A percentile compares a stretch with the other conserved stretches of the same genome.
Evolutionary conservation across 2,329 filamentous ascomycete species (phyloP).

Genomic region (Neocucurbitaria cava): DNA sequence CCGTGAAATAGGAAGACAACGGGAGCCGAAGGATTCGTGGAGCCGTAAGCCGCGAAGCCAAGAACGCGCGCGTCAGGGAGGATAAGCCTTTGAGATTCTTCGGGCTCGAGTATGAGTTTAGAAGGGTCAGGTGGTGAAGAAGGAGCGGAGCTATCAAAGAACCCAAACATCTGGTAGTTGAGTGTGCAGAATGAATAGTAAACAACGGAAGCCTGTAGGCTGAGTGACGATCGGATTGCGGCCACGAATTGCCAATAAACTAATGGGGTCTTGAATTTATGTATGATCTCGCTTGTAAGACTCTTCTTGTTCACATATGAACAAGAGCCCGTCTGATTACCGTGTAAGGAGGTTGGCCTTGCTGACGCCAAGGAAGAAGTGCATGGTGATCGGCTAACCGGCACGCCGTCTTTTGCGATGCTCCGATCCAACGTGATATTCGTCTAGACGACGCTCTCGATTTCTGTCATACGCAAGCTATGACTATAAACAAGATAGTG

Average conservation of each 20-base stretch:
- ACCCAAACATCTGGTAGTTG: slow-evolving; percentile 16
- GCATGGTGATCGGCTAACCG: slow-evolving; percentile 7
- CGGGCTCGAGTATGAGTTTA: slow-evolving; percentile 19
- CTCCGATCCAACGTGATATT: too few relatives aligned
- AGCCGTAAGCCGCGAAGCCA: slow-evolving; percentile 52
- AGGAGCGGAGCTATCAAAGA: slow-evolving; percentile 10
- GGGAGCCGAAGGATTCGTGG: slow-evolving; percentile 41
- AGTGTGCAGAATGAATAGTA: neutral
- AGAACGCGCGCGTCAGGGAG: slow-evolving; percentile 47
- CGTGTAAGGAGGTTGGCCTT: neutral
- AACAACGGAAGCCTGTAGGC: neutral
- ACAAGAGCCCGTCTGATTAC: neutral
- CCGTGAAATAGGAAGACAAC: slow-evolving; percentile 53
- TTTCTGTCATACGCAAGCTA: too few relatives aligned
- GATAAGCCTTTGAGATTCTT: slow-evolving; percentile 20
- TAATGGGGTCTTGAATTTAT: neutral
- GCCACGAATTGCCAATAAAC: neutral
- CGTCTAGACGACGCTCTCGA: too few relatives aligned
- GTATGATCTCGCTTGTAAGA: neutral
- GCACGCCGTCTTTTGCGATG: slow-evolving; percentile 14
- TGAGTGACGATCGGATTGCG: neutral
- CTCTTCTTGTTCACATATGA: neutral
- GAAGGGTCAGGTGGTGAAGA: slow-evolving; percentile 22
- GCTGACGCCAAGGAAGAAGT: slow-evolving; percentile 13
- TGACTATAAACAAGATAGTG: too few relatives aligned